These are phyloP conservation scores for Larix kaempferi DNA, from an alignment of 75 land plant genomes.

Conservation along the genomic window DNA sequence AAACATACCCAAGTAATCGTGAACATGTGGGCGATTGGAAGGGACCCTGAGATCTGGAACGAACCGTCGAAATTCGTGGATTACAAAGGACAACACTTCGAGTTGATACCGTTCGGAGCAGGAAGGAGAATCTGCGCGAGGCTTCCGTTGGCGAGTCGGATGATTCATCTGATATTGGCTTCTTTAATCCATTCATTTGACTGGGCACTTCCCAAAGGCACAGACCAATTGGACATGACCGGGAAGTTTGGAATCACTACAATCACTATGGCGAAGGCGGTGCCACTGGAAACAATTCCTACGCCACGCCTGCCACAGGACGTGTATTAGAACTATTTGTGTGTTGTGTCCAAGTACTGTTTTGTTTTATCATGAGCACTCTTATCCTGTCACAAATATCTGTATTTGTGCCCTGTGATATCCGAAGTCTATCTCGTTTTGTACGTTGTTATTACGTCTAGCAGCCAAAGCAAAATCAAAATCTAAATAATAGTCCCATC, in stretches of 20 bases:
- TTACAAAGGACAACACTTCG: conserved; percentile 80
- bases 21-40: conserved; percentile 86
- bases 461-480: too few relatives aligned
- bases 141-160: conserved; percentile 50
- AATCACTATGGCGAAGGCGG: not conserved
- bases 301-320: conserved; percentile 11
- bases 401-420: too few relatives aligned
- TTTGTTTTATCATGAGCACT: too few relatives aligned
- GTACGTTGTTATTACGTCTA: too few relatives aligned
- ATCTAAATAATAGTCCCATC: too few relatives aligned
- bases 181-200: too few relatives aligned
- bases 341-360: too few relatives aligned
- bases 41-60: conserved; percentile 76
- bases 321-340: not conserved
- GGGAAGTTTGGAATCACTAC: conserved; percentile 19
- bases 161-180: too few relatives aligned
- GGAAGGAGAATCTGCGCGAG: conserved; percentile 93
- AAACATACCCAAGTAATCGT: conserved; percentile 90
- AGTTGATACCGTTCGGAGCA: conserved; percentile 76
- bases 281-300: conserved; percentile 13
- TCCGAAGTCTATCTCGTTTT: too few relatives aligned
- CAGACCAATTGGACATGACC: conserved; percentile 16
- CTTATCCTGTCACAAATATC: too few relatives aligned
- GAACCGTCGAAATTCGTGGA: conserved; percentile 78
- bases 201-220: too few relatives aligned